phyloP scores from a whole-genome alignment of 164 flowering plant genomes.

The Liquidambar formosana region DNA sequence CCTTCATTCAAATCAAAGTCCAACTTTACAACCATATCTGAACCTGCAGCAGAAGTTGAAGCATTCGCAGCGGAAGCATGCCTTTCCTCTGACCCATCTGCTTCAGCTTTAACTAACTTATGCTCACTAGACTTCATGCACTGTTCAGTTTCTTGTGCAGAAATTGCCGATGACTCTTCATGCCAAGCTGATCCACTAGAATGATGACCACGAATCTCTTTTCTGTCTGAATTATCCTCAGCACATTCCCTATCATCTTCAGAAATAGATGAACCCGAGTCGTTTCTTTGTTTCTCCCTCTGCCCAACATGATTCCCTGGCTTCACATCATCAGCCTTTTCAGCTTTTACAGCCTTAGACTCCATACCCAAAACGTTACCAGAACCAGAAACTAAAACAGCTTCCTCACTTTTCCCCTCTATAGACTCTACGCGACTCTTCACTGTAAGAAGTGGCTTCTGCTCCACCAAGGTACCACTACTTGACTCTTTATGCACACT shows the following conservation, averaged over 20 bases:
- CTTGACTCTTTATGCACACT: neutral
- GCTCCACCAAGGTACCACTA: constrained; percentile 5
- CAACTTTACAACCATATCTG: constrained; percentile 48
- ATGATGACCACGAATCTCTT: constrained; percentile 20
- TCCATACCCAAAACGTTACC: constrained; percentile 14
- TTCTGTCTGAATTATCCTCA: constrained; percentile 30
- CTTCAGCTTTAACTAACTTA: constrained; percentile 23
- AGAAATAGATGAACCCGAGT: constrained; percentile 10
- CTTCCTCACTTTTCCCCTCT: constrained; percentile 8
- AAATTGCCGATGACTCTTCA: constrained; percentile 14
- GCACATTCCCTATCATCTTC: constrained; percentile 19
- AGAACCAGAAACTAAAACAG: constrained; percentile 18
- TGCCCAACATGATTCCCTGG: constrained; percentile 11
- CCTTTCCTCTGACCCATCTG: constrained; percentile 39
- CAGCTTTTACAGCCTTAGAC: constrained; percentile 31
- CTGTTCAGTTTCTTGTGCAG: constrained; percentile 24
- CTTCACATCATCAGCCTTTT: constrained; percentile 27
- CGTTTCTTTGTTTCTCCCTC: too few relatives aligned
- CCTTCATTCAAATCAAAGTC: constrained; percentile 93
- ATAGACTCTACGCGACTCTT: constrained; percentile 1
- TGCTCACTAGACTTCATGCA: constrained; percentile 18
- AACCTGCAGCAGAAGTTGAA: constrained; percentile 30
- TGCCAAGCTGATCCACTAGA: constrained; percentile 20
- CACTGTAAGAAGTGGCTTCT: constrained; percentile 1
- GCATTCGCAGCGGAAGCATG: constrained; percentile 34